Conservation (phyloP, 1,139 yeast species). For the Yarrowia galli region DNA sequence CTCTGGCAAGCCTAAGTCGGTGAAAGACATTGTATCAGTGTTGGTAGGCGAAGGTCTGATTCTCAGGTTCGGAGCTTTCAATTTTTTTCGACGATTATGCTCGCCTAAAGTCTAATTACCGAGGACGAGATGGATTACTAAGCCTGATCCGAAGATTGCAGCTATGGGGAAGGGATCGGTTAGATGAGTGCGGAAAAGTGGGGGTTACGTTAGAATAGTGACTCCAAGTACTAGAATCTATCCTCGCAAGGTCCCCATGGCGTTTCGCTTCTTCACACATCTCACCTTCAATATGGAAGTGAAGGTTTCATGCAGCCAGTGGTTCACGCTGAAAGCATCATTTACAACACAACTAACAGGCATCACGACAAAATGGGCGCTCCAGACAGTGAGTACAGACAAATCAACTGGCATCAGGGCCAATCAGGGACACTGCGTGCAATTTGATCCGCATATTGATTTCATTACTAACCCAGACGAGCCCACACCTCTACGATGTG, state of each 20-base stretch:
- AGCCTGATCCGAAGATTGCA: background rate
- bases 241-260: background rate
- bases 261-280: no score
- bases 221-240: no score
- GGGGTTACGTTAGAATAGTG: no score
- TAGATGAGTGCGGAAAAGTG: no score
- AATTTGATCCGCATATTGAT: background rate
- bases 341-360: background rate
- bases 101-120: constrained; percentile 9
- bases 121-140: background rate
- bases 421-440: background rate
- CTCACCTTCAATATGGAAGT: no score
- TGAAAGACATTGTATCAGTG: constrained; percentile 53
- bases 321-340: background rate
- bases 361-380: constrained; percentile 13
- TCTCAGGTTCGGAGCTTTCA: background rate
- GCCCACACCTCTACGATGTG: constrained; percentile 24
- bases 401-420: background rate
- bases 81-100: constrained; percentile 33
- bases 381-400: constrained; percentile 13
- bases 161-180: no score
- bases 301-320: constrained; percentile 27
- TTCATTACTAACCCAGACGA: constrained; percentile 21
- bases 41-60: background rate
- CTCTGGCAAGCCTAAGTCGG: constrained; percentile 74